phyloP scores from a whole-genome alignment of 768 basidiomycete species.

The Sarcodon sp. region DNA sequence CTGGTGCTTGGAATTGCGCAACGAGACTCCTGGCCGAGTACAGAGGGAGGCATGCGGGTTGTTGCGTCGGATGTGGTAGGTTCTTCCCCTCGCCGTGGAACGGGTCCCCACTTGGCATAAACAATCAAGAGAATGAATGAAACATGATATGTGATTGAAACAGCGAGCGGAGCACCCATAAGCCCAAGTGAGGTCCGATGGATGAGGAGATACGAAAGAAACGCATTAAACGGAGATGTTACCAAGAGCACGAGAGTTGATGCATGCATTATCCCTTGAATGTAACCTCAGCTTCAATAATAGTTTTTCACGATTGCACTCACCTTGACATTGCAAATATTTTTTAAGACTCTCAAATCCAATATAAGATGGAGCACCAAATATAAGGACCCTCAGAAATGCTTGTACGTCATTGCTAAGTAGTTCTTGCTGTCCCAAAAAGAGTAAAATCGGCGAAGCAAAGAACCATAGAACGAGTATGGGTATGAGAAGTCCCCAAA shows the following conservation, averaged over 20 bases:
- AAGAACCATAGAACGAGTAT: constrained; percentile 51
- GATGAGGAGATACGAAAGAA: constrained; percentile 45
- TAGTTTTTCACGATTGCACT: constrained; percentile 5
- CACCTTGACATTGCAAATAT: constrained; percentile 72
- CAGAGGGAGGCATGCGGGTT: too few relatives aligned
- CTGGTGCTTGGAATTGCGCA: too few relatives aligned
- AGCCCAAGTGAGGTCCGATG: constrained; percentile 52
- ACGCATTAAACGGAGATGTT: constrained; percentile 54
- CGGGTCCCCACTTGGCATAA: constrained; percentile 16
- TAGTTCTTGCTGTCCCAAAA: constrained; percentile 43
- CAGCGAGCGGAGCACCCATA: constrained; percentile 52
- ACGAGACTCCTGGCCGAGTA: too few relatives aligned
- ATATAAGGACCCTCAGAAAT: constrained; percentile 50
- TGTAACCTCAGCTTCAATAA: not conserved
- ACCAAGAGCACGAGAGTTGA: constrained; percentile 52
- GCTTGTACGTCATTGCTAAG: constrained; percentile 49
- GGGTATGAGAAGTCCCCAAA: constrained; percentile 55
- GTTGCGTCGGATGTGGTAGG: too few relatives aligned
- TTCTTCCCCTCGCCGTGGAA: too few relatives aligned
- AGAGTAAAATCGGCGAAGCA: constrained; percentile 47
- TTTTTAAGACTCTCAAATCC: constrained; percentile 71
- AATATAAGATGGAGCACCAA: constrained; percentile 62
- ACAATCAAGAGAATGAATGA: constrained; percentile 43
- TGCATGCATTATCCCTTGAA: constrained; percentile 59
- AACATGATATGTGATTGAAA: constrained; percentile 60